A percentile compares a stretch with the other conserved stretches of the same genome.
Conservation (phyloP, 257 asterid genomes). For the Penstemon newberryi region DNA sequence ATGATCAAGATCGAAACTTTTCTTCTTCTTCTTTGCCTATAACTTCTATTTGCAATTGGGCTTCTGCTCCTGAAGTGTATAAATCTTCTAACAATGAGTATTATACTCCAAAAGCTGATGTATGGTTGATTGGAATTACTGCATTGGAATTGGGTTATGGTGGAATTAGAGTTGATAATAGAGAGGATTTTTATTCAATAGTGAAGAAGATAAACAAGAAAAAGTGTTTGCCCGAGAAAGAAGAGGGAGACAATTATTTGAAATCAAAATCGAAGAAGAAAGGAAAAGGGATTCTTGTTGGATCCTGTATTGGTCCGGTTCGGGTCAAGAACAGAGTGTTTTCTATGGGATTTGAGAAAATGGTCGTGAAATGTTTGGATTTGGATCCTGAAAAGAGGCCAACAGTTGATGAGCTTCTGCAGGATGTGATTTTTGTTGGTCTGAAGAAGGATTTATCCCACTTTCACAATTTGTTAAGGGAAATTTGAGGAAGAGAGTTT, state of each 20-base stretch:
- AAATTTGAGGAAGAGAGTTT: background rate
- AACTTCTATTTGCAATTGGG: conserved; percentile 20
- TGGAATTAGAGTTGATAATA: background rate
- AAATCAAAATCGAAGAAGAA: background rate
- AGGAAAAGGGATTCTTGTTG: background rate
- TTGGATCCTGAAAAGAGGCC: conserved; percentile 16
- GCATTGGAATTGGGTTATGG: conserved; percentile 32
- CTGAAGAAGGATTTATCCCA: background rate
- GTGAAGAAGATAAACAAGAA: conserved; percentile 12
- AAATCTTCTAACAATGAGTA: background rate
- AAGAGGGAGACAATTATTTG: background rate
- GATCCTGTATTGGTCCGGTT: background rate
- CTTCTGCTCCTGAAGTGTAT: conserved; percentile 31
- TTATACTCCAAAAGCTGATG: conserved; percentile 10
- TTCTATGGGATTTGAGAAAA: conserved; percentile 11
- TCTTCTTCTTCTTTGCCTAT: background rate
- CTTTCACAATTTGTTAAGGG: background rate
- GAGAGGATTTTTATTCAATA: background rate
- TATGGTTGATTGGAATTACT: conserved; percentile 32
- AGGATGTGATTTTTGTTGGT: background rate
- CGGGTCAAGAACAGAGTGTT: conserved; percentile 2
- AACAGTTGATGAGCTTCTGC: conserved; percentile 17
- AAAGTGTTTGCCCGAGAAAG: conserved; percentile 13
- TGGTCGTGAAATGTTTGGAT: conserved; percentile 23
- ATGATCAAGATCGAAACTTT: background rate